Percentiles rank a stretch among this genome's conserved stretches.
phyloP scores from a whole-genome alignment of 2,329 filamentous ascomycete genomes.

The Penicillium hesseltinei region DNA sequence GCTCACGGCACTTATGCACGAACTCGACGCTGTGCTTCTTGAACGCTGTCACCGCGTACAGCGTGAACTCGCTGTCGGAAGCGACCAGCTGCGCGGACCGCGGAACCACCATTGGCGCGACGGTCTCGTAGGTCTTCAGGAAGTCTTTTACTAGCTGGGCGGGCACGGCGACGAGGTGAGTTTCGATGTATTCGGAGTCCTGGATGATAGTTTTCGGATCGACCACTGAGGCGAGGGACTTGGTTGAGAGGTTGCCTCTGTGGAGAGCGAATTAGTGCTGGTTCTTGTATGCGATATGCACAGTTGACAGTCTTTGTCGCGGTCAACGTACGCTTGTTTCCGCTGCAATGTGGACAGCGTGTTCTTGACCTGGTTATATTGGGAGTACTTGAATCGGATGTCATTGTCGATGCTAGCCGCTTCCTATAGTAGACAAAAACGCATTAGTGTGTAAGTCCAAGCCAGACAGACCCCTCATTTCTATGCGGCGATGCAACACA shows the following conservation, averaged over 20 bases:
- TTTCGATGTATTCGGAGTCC: constrained; percentile 95
- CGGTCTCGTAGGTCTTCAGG: constrained; percentile 80
- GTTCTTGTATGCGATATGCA: background rate
- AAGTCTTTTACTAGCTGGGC: constrained; percentile 81
- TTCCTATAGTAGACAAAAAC: constrained; percentile 58
- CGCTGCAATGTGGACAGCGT: constrained; percentile 78
- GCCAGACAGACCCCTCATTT: no score
- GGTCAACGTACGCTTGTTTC: constrained; percentile 70
- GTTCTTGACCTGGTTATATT: constrained; percentile 89
- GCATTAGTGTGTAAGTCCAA: background rate
- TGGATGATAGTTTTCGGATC: constrained; percentile 76
- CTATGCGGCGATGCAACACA: constrained; percentile 32
- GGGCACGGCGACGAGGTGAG: constrained; percentile 88
- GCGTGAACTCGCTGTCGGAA: constrained; percentile 82
- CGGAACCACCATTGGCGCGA: constrained; percentile 89
- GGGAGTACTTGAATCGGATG: constrained; percentile 88
- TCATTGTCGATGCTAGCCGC: constrained; percentile 90
- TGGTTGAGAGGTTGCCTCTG: constrained; percentile 89
- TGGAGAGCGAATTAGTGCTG: background rate
- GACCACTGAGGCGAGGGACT: constrained; percentile 86
- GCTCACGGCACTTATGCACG: constrained; percentile 84
- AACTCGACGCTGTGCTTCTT: constrained; percentile 89
- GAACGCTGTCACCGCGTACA: constrained; percentile 88
- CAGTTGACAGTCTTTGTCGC: no score
- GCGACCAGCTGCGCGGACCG: constrained; percentile 78